A percentile compares a stretch with the other conserved stretches of the same genome.
These are phyloP conservation scores for Saccharata proteae DNA, from an alignment of 2,329 filamentous ascomycete species.

Conservation along the genomic window DNA sequence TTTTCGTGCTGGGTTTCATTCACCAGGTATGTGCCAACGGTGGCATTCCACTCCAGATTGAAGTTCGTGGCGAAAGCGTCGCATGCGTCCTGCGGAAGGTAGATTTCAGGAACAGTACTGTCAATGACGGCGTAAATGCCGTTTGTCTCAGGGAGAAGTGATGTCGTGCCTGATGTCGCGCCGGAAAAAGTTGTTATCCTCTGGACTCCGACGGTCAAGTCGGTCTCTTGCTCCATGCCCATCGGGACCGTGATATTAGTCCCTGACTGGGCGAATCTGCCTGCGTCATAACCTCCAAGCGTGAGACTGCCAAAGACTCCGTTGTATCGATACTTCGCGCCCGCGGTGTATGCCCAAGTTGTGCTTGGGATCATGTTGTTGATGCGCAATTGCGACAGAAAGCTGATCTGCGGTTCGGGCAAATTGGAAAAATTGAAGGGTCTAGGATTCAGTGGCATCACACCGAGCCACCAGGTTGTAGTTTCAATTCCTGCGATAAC, in stretches of 20 bases:
- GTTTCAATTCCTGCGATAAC: neutral
- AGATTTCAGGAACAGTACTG: conserved; percentile 23
- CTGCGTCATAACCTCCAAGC: conserved; percentile 28
- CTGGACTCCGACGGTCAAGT: too few species aligned
- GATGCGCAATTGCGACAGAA: conserved; percentile 2
- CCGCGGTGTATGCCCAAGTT: conserved; percentile 27
- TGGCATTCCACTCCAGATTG: conserved; percentile 17
- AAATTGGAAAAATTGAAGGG: neutral
- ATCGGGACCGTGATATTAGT: conserved; percentile 13
- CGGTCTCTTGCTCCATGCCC: too few species aligned
- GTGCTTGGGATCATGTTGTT: conserved; percentile 18
- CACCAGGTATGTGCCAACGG: conserved; percentile 19
- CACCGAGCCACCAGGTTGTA: conserved; percentile 11
- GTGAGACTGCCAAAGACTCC: conserved; percentile 25
- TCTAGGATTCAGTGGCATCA: conserved; percentile 13
- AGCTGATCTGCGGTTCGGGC: neutral
- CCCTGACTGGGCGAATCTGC: conserved; percentile 16
- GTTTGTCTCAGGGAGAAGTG: too few species aligned
- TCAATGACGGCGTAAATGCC: conserved; percentile 50
- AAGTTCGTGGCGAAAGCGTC: conserved; percentile 22
- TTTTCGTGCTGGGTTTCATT: conserved; percentile 14
- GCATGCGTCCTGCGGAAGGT: conserved; percentile 21
- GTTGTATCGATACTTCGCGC: conserved; percentile 16
- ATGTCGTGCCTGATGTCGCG: too few species aligned
- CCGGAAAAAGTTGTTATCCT: too few species aligned